Base-by-base conservation (phyloP, 106 monocot genomes). In the Allium cepa region DNA sequence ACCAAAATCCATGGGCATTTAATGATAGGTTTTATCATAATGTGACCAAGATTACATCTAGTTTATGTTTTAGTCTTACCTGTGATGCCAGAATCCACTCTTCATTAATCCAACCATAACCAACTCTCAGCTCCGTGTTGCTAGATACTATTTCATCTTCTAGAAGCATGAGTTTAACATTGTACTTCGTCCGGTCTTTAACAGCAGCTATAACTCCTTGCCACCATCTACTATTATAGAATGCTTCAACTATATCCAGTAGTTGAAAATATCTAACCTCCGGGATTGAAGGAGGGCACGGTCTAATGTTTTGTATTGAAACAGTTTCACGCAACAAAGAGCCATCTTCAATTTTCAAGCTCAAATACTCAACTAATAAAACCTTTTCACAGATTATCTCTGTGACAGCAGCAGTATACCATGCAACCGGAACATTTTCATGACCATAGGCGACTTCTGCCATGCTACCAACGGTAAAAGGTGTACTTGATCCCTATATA, bases 71-170 rank as follows among this genome's bases (percentile, higher is more conserved):
- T 12, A 2, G 26, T 66, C 16, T 11, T 53, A 80, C 80, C 76
- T 72, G 65, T 53, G 76, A 62, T 50, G 56, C 58, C 14, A 11
- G 66, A 14, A 67, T 10, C 80, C 79, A 75, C 8, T 17, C 50
- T 15, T 56, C 70, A 71, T 71, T 45, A 50, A 61, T 50, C 60
- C 64, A 71, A 11, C 65, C 66, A 60, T 49, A 71, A 10, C 12
- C 63, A 17, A 56, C 63, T 61, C 75, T 62, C 71, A 80, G 47
- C 22, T 53, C 26, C 46, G 50, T 27, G 12, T 71, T 17, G 16
- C 17, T 60, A 67, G 77, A 79, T 70, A 58, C 70, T n/a, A 80
- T 53, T 69, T 73, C 69, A 74, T 90, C 82, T 47, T 74, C 11
- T 1, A 53, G 17, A n/a, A 10, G 13, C 16, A 73, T 67, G 49